Evolutionary conservation across 169 alveolate genomes (phyloP).

Genomic region (Neospora caninum): DNA sequence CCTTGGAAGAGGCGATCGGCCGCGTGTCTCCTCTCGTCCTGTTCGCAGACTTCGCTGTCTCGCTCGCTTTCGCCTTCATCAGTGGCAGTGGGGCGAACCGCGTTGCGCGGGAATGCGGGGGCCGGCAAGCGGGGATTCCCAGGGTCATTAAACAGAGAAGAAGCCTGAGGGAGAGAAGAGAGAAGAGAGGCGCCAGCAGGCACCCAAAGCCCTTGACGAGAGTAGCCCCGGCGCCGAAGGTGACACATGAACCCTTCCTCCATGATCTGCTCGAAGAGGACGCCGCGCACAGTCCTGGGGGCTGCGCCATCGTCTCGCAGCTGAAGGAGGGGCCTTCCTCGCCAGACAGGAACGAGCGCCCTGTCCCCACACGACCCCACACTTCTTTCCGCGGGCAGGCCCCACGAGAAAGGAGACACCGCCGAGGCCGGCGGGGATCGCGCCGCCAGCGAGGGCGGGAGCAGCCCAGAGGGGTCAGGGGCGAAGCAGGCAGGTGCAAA

Average conservation of each 20-base stretch:
- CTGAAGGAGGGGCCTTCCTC: constrained; percentile 6
- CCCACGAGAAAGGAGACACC: no score
- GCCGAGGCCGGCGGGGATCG: no score
- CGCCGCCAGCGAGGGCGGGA: no score
- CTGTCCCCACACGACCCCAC: background rate
- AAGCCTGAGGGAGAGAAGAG: background rate
- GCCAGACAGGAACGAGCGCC: background rate
- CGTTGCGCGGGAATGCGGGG: no score
- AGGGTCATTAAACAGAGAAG: background rate
- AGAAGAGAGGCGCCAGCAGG: background rate
- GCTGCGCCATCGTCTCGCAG: background rate
- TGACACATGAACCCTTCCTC: background rate
- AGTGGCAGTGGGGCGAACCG: no score
- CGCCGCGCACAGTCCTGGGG: background rate
- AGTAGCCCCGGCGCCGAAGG: background rate
- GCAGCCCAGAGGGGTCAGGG: no score
- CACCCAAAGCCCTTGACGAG: background rate
- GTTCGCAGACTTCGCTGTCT: background rate
- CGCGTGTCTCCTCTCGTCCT: background rate
- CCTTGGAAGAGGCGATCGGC: background rate
- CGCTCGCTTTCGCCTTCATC: background rate
- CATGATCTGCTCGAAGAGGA: background rate
- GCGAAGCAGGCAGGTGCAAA: no score
- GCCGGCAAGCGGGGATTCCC: no score
- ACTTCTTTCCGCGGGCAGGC: no score